Evolutionary conservation across 768 basidiomycete genomes (phyloP).

Genomic region (Boletus rubropictus): DNA sequence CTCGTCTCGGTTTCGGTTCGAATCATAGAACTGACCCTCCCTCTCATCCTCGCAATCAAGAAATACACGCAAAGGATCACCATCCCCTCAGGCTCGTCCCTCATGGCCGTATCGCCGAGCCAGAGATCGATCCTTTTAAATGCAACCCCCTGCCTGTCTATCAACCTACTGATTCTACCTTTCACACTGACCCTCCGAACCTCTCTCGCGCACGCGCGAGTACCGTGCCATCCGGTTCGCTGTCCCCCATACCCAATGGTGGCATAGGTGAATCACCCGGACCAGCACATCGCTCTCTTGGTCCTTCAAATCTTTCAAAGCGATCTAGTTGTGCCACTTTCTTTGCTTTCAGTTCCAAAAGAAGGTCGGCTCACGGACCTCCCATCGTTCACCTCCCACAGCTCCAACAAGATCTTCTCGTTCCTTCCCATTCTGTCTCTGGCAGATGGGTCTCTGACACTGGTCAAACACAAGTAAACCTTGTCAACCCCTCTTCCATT

Average conservation of each 20-base stretch:
- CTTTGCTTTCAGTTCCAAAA: slow-evolving; percentile 27
- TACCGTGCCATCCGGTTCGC: slow-evolving; percentile 22
- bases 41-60: not conserved
- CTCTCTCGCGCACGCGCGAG: slow-evolving; percentile 27
- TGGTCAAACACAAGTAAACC: slow-evolving; percentile 4
- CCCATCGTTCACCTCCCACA: slow-evolving; percentile 15
- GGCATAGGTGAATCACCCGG: slow-evolving; percentile 65
- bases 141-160: slow-evolving; percentile 21
- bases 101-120: slow-evolving; percentile 37
- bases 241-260: slow-evolving; percentile 41
- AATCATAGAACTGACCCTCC: slow-evolving; percentile 11
- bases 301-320: slow-evolving; percentile 24
- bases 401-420: slow-evolving; percentile 6
- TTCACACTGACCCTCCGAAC: slow-evolving; percentile 3
- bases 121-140: slow-evolving; percentile 29
- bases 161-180: slow-evolving; percentile 23
- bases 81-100: slow-evolving; percentile 22
- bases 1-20: slow-evolving; percentile 31
- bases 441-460: slow-evolving; percentile 18
- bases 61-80: slow-evolving; percentile 28
- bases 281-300: slow-evolving; percentile 19
- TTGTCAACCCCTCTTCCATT: slow-evolving; percentile 9
- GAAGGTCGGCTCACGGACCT: slow-evolving; percentile 17
- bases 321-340: slow-evolving; percentile 39
- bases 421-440: slow-evolving; percentile 6